These are phyloP conservation scores for Phaeodactylum tricornutum DNA, from an alignment of 108 stramenopile species.

Conservation along the genomic window DNA sequence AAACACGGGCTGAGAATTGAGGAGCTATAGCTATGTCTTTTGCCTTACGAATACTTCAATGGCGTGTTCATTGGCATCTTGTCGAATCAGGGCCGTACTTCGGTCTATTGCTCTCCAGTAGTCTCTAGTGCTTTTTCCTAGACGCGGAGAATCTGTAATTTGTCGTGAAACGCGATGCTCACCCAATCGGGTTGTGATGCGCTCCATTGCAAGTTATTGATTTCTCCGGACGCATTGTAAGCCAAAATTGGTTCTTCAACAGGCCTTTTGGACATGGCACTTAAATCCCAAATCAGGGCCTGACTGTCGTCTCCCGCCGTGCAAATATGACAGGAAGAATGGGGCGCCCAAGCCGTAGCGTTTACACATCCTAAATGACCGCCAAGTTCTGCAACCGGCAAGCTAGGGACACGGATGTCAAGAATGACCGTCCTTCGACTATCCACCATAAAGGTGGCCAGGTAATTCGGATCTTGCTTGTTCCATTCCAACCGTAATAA, in stretches of 20 bases:
- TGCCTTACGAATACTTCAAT: too few species aligned
- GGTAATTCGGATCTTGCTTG: conserved; percentile 97
- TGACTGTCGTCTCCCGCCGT: conserved; percentile 93
- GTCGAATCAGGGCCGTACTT: too few species aligned
- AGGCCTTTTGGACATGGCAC: conserved; percentile 60
- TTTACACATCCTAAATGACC: conserved; percentile 90
- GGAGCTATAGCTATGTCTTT: too few species aligned
- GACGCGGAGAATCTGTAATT: conserved; percentile 74
- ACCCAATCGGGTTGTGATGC: conserved; percentile 94
- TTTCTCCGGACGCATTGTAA: conserved; percentile 92
- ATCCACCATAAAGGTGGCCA: conserved; percentile 90
- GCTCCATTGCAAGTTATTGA: conserved; percentile 97
- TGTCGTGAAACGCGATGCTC: conserved; percentile 85
- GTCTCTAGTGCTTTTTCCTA: too few species aligned
- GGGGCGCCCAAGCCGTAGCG: conserved; percentile 97
- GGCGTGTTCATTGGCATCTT: too few species aligned
- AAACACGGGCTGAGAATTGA: too few species aligned
- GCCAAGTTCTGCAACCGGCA: conserved; percentile 70
- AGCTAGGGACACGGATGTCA: conserved; percentile 85
- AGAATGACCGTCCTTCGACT: conserved; percentile 76
- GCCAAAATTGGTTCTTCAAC: conserved; percentile 97
- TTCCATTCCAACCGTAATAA: conserved; percentile 96
- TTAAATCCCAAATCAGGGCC: conserved; percentile 97
- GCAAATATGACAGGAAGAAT: conserved; percentile 94
- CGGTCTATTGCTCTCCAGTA: too few species aligned